Percentiles rank a stretch among this genome's conserved stretches.
Conservation (phyloP, 2,329 filamentous ascomycete genomes). For the Pestalotiopsis sp. region DNA sequence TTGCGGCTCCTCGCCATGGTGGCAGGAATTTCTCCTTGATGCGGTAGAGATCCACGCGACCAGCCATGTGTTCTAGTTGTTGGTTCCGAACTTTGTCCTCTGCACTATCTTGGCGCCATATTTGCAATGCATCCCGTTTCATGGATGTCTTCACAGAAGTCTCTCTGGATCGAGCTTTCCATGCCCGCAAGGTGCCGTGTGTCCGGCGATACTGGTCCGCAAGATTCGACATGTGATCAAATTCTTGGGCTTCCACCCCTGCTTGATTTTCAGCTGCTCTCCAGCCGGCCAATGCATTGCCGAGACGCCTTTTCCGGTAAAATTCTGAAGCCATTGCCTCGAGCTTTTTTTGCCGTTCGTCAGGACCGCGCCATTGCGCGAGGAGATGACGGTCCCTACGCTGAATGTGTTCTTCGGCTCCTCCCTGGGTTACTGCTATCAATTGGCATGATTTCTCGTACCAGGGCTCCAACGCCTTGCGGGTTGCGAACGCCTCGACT, state of each 20-base stretch:
- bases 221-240: conserved; percentile 8
- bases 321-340: conserved; percentile 7
- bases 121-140: conserved; percentile 13
- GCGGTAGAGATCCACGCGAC: conserved; percentile 30
- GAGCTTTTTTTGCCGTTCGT: conserved; percentile 10
- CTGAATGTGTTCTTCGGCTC: conserved; percentile 10
- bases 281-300: conserved; percentile 12
- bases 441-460: conserved; percentile 4
- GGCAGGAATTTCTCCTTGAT: conserved; percentile 26
- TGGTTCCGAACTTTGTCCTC: conserved; percentile 20
- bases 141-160: conserved; percentile 8
- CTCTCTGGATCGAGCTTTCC: conserved; percentile 17
- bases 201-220: conserved; percentile 14
- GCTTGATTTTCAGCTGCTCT: conserved; percentile 6
- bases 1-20: conserved; percentile 26
- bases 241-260: neutral
- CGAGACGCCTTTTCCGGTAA: conserved; percentile 3
- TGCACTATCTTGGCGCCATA: conserved; percentile 14
- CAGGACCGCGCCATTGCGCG: conserved; percentile 12
- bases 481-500: conserved; percentile 22
- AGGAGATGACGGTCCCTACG: neutral
- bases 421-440: neutral
- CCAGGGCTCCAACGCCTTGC: conserved; percentile 15
- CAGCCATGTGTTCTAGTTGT: conserved; percentile 24
- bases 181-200: conserved; percentile 15